Conservation (phyloP, 176 grass and related monocot genomes). For the Aegilops longissima region DNA sequence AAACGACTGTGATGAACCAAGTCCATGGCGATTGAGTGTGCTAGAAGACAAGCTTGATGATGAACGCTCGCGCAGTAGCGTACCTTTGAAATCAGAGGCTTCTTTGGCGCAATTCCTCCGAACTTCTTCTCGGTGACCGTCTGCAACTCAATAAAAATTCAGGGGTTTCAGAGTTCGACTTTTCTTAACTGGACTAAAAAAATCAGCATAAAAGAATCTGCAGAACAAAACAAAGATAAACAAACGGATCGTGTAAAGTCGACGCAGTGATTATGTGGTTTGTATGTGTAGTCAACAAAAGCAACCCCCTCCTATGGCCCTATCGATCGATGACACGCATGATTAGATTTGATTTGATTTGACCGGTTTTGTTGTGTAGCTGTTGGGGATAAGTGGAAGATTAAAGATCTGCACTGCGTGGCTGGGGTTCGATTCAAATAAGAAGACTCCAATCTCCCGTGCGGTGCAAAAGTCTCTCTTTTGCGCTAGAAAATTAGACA, state of each 20-base stretch:
- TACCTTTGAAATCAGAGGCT: slow-evolving; percentile 90
- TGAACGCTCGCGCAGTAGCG: background rate
- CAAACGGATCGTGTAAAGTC: background rate
- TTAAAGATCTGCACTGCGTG: background rate
- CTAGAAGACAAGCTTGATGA: background rate
- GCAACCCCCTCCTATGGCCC: background rate
- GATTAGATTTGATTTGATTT: background rate
- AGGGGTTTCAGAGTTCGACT: background rate
- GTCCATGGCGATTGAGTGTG: no score
- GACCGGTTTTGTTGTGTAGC: background rate
- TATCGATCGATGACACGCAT: background rate
- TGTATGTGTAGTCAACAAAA: background rate
- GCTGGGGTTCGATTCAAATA: background rate
- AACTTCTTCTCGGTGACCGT: slow-evolving; percentile 60
- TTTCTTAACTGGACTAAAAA: background rate
- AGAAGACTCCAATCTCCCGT: background rate
- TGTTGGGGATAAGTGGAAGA: slow-evolving; percentile 18
- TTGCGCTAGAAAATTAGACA: background rate
- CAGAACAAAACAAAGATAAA: background rate
- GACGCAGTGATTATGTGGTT: background rate
- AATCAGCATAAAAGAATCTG: background rate
- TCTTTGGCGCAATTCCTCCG: slow-evolving; percentile 76
- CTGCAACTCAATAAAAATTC: slow-evolving; percentile 25
- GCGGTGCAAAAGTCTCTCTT: background rate
- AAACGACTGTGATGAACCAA: background rate